Conservation (phyloP, 495 filamentous ascomycete species). For the Trichoderma parareesei region DNA sequence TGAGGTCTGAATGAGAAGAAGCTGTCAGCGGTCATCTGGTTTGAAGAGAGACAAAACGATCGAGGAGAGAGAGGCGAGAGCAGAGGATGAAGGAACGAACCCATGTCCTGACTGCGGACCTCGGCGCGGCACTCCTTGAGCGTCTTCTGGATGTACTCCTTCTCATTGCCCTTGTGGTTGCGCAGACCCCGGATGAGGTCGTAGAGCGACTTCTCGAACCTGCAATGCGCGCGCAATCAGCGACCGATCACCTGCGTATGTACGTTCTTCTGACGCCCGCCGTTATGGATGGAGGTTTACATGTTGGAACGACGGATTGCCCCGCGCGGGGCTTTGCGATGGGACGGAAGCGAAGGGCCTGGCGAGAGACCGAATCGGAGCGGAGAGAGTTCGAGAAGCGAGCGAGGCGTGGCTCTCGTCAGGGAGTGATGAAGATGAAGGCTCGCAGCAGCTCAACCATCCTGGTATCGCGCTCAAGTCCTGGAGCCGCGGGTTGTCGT, state of each 20-base stretch:
- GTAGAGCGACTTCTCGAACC: slow-evolving; percentile 98
- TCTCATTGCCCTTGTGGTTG: slow-evolving; percentile 87
- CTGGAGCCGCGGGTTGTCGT: not conserved
- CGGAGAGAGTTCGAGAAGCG: no score
- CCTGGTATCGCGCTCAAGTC: not conserved
- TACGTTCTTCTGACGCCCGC: no score
- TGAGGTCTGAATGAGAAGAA: slow-evolving; percentile 56
- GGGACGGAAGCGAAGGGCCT: no score
- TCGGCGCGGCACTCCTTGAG: slow-evolving; percentile 91
- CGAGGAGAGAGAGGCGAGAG: not conserved
- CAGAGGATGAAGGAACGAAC: slow-evolving; percentile 35
- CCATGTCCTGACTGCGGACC: slow-evolving; percentile 85
- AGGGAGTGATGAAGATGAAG: not conserved
- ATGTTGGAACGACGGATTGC: not conserved
- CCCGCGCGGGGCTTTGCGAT: not conserved
- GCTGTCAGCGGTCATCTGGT: no score
- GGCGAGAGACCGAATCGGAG: no score
- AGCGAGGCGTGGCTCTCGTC: not conserved
- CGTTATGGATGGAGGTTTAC: not conserved
- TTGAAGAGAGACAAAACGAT: not conserved
- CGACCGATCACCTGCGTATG: not conserved
- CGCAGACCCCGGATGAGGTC: slow-evolving; percentile 95
- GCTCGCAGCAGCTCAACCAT: not conserved
- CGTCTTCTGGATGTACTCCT: slow-evolving; percentile 83
- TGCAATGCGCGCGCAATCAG: slow-evolving; percentile 25